Base-by-base conservation (phyloP, 768 basidiomycete genomes). In the Podaxis sp. region DNA sequence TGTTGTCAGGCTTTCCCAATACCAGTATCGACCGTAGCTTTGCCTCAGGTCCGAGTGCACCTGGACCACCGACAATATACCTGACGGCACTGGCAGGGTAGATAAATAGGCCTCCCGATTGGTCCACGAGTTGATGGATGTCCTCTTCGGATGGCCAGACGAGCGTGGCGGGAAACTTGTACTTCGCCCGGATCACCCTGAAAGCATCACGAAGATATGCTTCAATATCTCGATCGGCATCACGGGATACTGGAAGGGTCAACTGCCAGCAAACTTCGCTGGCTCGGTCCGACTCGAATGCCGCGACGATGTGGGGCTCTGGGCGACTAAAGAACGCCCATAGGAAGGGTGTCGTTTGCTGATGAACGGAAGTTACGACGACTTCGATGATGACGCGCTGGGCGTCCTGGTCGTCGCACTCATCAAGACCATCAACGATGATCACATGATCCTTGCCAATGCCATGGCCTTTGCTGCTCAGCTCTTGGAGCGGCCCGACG, bases 401-500 rank as follows among this genome's bases (percentile, higher is more conserved):
- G 7, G 57, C 44, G 11, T 62, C 48, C 15, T 63, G 19, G 2
- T 61, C 63, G 13, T 63, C 24, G 53, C 70, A 74, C 63, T 74
- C 71, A 54, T 74, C 73, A 4, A 75, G 63, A 5, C 67, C 71
- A 59, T 74, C 72, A 39, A 71, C 64, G n/a, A 73, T 48, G 13
- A 72, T 26, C 11, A 51, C 33, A 2, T 8, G 4, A 33, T 42
- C 59, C 39, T 17, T 1, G 15, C 9, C 38, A 5, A 52, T 24
- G 1, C n/a, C 13, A 15, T n/a, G 22, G 3, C 51, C 52, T 6
- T 52, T n/a, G 11, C 9, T 22, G 2, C 6, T 28, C 11, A 40
- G 17, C 19, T 52, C 7, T n/a, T 28, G 38, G 0, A 60, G 26
- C 2, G 59, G 59, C 1, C 11, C 11, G 5, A 60, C 59, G 6